Evolutionary conservation across 306 rosid genomes (phyloP).

Genomic region (Medicago lupulina): DNA sequence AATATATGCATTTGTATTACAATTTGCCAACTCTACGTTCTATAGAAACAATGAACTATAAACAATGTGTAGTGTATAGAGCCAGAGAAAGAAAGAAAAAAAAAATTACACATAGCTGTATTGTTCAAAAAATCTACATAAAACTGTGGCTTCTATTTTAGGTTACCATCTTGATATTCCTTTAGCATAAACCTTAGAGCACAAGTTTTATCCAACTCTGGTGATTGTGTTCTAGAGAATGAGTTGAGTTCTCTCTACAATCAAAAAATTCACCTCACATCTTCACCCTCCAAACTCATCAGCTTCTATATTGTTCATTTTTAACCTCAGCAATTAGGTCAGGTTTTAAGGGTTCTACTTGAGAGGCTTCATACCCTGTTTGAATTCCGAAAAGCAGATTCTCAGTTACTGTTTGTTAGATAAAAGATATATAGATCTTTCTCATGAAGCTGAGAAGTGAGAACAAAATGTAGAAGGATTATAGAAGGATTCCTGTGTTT

Average conservation of each 20-base stretch:
- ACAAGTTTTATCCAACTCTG: conserved; percentile 23
- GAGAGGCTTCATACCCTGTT: conserved; percentile 73
- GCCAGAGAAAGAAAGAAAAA: too few relatives aligned
- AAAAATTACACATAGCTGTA: too few relatives aligned
- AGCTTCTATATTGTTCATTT: conserved; percentile 30
- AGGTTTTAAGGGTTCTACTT: conserved; percentile 45
- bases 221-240: conserved; percentile 3
- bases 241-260: background rate
- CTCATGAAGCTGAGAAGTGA: conserved; percentile 39
- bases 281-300: background rate
- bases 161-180: conserved; percentile 28
- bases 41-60: conserved; percentile 1
- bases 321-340: background rate
- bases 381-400: conserved; percentile 35
- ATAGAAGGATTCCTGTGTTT: conserved; percentile 9
- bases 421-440: conserved; percentile 35
- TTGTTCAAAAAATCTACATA: conserved; percentile 15
- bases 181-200: conserved; percentile 13
- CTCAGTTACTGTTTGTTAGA: conserved; percentile 28
- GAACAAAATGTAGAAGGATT: conserved; percentile 35
- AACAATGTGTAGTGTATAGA: too few relatives aligned
- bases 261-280: conserved; percentile 11
- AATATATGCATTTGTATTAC: conserved; percentile 16
- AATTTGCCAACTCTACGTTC: conserved; percentile 15
- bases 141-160: conserved; percentile 18